Base-by-base conservation (phyloP, 768 basidiomycete species). In the Megacollybia marginata region DNA sequence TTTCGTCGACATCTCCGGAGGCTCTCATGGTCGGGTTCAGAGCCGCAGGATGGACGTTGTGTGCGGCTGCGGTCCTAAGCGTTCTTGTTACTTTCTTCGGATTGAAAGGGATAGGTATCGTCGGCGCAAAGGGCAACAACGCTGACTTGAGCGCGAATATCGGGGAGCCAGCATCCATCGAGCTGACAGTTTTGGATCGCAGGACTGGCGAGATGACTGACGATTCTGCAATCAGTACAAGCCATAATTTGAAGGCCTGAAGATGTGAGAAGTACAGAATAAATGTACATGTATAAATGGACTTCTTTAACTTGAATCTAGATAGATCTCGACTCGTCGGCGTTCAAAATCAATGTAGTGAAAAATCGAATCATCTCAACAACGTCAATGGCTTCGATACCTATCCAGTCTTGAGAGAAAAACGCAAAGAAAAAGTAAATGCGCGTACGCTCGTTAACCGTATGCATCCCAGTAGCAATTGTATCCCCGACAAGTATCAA, bases 371-470 rank as follows among this genome's bases (percentile, higher is more conserved):
- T 66, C 63, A 66, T 65, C 54, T 73, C 72, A 5, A 72, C 43
- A 49, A 69, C 66, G 8, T 65, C 59, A 11, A 69, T 67, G 33
- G 59, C 63, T 13, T 53, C 52, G 42, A 71, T 61, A 28, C 23
- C 69, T 63, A 40, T 16, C 11, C 6, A 20, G 35, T 8, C 19
- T 19, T 1, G 35, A 34, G 49, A 20, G 12, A 9, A 10, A 12
- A 36, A 4, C 20, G 15, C 38, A n/a, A n/a, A 36, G 38, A 18
- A 40, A 40, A 15, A 18, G 15, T 5, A 15, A 13, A 40, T 8
- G 8, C 15, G 55, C 69, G 46, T 52, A 75, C 78, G 69, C 64
- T 81, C 80, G 42, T 81, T 71, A 12, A 79, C 68, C 1, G 79
- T 79, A 58, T 80, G 79, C 16, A 72, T 62, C 23, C 66, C 69